Evolutionary conservation across 139 green algal species (phyloP), one percentile per base, ranked within the genome.

Genomic region (Chlorella sorokiniana): DNA sequence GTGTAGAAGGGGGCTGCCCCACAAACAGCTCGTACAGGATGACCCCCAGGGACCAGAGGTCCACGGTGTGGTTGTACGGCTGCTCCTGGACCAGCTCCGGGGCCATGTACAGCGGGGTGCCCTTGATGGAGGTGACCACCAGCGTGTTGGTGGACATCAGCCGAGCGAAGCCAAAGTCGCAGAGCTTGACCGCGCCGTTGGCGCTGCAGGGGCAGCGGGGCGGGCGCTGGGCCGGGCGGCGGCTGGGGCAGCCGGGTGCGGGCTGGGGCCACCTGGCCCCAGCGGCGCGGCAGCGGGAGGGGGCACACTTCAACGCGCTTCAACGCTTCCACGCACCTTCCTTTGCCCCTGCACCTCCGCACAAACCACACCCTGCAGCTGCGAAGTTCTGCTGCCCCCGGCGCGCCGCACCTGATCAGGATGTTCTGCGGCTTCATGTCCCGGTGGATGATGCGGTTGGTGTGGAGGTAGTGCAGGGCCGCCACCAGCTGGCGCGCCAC

Each of bases 71-170:
- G 81, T 94, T 94, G 89, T 98, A 99, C 5, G 97, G 94, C 88
- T 98, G 92, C 86, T 99, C 97, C 83, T 99, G 95, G 63, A 99
- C 96, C 40, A 99, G 91, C 88, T 99, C 97, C 29, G 97, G 97
- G 16, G 97, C 97, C 94, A 99, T 99, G 93, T 99, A 99, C 59
- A 99, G 88, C 8, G 97, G 97, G 41, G 97, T 99, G 76, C 97
- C 96, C 90, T 99, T 98, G 81, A 98, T 98, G 71, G 88, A 95
- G 1, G 94, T 98, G 54, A 98, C 86, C 78, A 98, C 92, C 89
- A 98, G 95, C 23, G 97, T 99, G 84, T 94, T 94, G 79, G 77
- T 89, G 54, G 85, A 93, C 92, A 99, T 98, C 63, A 96, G 95
- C 9, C 88, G 82, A 22, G 94, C 94, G 85, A 98, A 98, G 22